Evolutionary conservation across 164 flowering plant species (phyloP).

Genomic region (Tetrastigma voinierianum): DNA sequence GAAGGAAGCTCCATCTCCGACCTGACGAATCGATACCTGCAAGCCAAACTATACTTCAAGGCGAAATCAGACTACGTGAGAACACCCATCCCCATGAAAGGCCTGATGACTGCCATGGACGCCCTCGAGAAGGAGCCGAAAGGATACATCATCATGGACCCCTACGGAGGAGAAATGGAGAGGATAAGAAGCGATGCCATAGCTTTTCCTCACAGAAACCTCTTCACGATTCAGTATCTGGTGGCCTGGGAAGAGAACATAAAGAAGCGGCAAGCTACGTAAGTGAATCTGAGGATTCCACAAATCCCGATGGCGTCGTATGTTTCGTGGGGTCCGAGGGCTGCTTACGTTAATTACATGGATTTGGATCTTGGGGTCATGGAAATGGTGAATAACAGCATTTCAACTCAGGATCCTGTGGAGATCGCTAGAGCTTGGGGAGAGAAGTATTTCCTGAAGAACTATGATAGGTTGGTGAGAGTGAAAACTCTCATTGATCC

Average conservation of each 20-base stretch:
- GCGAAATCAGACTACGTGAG: conserved; percentile 57
- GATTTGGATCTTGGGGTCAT: conserved; percentile 49
- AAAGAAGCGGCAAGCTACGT: conserved; percentile 18
- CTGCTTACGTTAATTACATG: conserved; percentile 51
- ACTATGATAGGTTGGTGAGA: conserved; percentile 49
- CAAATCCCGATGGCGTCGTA: conserved; percentile 33
- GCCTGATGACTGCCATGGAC: conserved; percentile 20
- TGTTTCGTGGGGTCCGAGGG: conserved; percentile 51
- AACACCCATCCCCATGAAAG: conserved; percentile 22
- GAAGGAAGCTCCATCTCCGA: conserved; percentile 22
- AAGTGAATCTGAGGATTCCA: conserved; percentile 46
- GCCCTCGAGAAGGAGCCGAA: conserved; percentile 40
- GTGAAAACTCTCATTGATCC: conserved; percentile 54
- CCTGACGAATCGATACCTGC: conserved; percentile 26
- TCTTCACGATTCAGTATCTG: conserved; percentile 42
- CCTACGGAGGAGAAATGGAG: conserved; percentile 52
- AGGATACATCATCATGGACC: conserved; percentile 49
- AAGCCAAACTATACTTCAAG: conserved; percentile 37
- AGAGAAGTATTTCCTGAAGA: conserved; percentile 55
- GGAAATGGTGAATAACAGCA: background rate
- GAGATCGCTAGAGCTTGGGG: conserved; percentile 57
- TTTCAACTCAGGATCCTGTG: conserved; percentile 22
- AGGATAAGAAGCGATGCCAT: conserved; percentile 33
- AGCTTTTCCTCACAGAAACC: conserved; percentile 57
- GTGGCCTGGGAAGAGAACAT: conserved; percentile 38